phyloP scores from a whole-genome alignment of 768 basidiomycete species.

The Mycena floridula region DNA sequence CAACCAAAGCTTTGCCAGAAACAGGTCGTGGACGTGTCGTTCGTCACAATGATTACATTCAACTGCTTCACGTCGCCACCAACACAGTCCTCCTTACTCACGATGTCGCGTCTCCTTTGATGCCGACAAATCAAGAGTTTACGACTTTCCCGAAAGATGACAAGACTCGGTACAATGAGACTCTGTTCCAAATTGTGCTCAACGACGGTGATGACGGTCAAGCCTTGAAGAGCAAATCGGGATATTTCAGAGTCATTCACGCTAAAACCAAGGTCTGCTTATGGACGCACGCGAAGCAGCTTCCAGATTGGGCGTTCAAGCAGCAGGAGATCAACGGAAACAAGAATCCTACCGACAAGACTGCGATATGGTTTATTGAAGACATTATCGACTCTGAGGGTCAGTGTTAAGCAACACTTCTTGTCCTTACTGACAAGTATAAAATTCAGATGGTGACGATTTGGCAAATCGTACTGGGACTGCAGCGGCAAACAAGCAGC shows the following conservation, averaged over 20 bases:
- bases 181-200: conserved; percentile 76
- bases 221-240: conserved; percentile 89
- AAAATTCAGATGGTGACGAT: not conserved
- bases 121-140: conserved; percentile 98
- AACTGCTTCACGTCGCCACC: conserved; percentile 84
- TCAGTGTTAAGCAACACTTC: conserved; percentile 26
- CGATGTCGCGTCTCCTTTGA: conserved; percentile 94
- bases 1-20: conserved; percentile 92
- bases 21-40: conserved; percentile 90
- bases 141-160: conserved; percentile 88
- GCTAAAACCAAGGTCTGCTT: conserved; percentile 85
- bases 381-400: conserved; percentile 71
- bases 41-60: conserved; percentile 83
- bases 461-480: not conserved
- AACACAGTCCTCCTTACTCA: conserved; percentile 84
- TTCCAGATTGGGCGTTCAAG: conserved; percentile 96
- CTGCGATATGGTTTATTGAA: conserved; percentile 85
- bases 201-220: conserved; percentile 72
- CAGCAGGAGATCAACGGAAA: conserved; percentile 93
- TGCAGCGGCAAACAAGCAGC: conserved; percentile 50
- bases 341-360: conserved; percentile 80
- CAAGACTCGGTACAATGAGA: conserved; percentile 75
- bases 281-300: conserved; percentile 82
- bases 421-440: not conserved
- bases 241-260: conserved; percentile 89